Evolutionary conservation across 345 rosid species (phyloP), one percentile per base, ranked within the genome.

Genomic region (Anacardium occidentale): DNA sequence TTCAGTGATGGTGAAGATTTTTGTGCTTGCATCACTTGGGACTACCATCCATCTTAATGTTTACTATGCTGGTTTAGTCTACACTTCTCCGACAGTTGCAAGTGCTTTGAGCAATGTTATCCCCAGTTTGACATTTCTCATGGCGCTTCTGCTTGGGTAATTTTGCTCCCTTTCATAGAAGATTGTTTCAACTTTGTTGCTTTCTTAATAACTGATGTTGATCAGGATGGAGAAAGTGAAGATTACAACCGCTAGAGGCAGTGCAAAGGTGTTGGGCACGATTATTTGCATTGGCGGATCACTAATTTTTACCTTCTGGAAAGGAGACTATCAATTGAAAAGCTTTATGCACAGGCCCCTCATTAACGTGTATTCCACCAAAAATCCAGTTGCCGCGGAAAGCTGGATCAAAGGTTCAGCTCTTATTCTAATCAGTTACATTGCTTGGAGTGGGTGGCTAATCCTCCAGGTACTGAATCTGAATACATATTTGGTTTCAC

Each of bases 231-330:
- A 85, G 78, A 82, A 74, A 11, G 79, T 83, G 70, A 74, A 78
- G 50, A 75, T 80, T 10, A 72, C 9, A 42, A 77, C 75, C 42
- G 52, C 56, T 2, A 64, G 81, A 4, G 78, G 89, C 21, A 34
- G 44, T 75, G 83, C 84, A 1, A 87, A 83, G 72, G 74, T 80
- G 15, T 2, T 76, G 0, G 89, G 86, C 11, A 74, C 83, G 0
- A 10, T 75, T 5, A 55, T 79, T 5, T 81, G 85, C 76, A 12
- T 85, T 3, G 72, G 66, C 13, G 81, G 89, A 0, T 83, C 87
- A 21, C 82, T 87, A 42, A 44, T 75, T 12, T 85, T 85, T 64
- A 83, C 84, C 56, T 80, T 85, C 61, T 85, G 91, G 84, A 87
- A 77, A 73, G 86, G 79, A 57, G 81, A 79, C n/a, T 79, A 63